Percentiles rank a stretch among this genome's conserved stretches.
Evolutionary conservation across 2,329 filamentous ascomycete genomes (phyloP).

Genomic region (Gremmenia infestans): DNA sequence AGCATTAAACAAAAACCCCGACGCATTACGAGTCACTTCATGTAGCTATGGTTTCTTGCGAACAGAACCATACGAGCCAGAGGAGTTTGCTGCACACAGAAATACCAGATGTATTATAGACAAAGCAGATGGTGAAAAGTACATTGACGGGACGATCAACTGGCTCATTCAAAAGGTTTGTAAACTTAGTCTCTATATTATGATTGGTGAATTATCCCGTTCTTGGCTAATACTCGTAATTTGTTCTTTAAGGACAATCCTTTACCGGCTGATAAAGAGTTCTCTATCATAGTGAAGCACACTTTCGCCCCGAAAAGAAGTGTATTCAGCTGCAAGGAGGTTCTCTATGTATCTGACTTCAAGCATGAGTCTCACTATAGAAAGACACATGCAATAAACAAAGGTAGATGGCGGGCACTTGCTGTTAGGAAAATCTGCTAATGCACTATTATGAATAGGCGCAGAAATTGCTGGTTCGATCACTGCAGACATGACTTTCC

Average conservation of each 20-base stretch:
- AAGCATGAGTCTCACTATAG: conserved; percentile 4
- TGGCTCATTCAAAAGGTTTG: too few relatives aligned
- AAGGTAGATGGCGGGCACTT: background rate
- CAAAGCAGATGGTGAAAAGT: conserved; percentile 1
- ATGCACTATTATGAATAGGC: background rate
- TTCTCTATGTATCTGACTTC: conserved; percentile 5
- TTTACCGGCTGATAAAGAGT: too few relatives aligned
- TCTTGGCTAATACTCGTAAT: too few relatives aligned
- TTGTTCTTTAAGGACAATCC: too few relatives aligned
- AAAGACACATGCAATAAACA: conserved; percentile 4
- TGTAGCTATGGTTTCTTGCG: conserved; percentile 7
- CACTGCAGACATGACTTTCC: conserved; percentile 8
- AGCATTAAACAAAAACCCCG: conserved; percentile 4
- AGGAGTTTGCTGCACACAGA: background rate
- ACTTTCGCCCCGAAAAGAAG: background rate
- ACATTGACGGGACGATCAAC: background rate
- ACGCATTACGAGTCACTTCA: background rate
- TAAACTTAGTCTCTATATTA: too few relatives aligned
- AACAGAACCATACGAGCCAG: background rate
- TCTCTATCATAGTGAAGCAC: background rate
- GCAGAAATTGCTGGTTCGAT: conserved; percentile 5
- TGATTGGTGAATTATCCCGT: too few relatives aligned
- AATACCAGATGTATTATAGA: background rate
- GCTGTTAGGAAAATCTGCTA: background rate
- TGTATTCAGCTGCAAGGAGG: conserved; percentile 3